A percentile compares a stretch with the other conserved stretches of the same genome.
Conservation (phyloP, 768 basidiomycete genomes). For the Hirschioporus abietinus region DNA sequence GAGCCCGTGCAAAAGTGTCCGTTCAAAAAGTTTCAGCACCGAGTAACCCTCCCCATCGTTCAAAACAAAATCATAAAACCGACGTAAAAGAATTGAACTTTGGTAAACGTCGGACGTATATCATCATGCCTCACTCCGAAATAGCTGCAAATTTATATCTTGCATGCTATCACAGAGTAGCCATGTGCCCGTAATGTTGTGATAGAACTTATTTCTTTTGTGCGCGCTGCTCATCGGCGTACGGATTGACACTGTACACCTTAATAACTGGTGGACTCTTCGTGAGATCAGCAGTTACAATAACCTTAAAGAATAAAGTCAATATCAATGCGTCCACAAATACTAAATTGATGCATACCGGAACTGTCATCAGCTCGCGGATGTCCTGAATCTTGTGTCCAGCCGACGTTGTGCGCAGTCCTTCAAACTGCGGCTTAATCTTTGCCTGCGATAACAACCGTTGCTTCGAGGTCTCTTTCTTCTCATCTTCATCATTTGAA, state of each 20-base stretch:
- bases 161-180: neutral
- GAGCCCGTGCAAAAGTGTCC: neutral
- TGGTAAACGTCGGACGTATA: neutral
- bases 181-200: neutral
- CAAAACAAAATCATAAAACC: neutral
- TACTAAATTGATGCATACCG: constrained; percentile 46
- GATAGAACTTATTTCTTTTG: neutral
- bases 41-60: neutral
- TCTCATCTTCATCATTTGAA: constrained; percentile 34
- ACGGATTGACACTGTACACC: constrained; percentile 94
- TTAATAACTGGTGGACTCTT: constrained; percentile 97
- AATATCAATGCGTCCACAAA: constrained; percentile 10
- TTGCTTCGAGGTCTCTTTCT: constrained; percentile 69
- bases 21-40: neutral
- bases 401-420: constrained; percentile 59
- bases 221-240: constrained; percentile 34
- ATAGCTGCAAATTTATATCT: neutral
- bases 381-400: constrained; percentile 98
- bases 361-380: constrained; percentile 87
- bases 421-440: constrained; percentile 76
- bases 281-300: constrained; percentile 90
- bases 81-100: neutral
- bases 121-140: neutral
- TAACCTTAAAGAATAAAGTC: constrained; percentile 52
- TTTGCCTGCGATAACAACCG: constrained; percentile 72